Evolutionary conservation across 2,329 filamentous ascomycete genomes (phyloP).

Genomic region (Trichoderma koningiopsis): DNA sequence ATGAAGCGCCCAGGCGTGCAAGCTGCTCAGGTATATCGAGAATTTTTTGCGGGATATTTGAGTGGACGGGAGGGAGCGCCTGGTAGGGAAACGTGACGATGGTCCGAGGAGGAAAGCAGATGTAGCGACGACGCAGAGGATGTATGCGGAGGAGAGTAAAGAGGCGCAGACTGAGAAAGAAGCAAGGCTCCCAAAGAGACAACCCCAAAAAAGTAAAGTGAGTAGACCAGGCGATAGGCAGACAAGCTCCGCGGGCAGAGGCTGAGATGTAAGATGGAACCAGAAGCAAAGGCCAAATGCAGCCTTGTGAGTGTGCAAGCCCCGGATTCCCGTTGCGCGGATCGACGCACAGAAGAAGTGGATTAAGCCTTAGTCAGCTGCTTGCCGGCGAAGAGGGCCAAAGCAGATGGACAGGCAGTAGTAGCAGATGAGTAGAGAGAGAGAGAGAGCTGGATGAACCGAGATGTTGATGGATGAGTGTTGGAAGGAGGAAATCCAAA

Average conservation of each 20-base stretch:
- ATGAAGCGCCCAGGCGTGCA: not conserved
- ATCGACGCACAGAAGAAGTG: not conserved
- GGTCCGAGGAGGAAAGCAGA: not conserved
- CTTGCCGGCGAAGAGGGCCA: not conserved
- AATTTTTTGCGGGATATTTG: not conserved
- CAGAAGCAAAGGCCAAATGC: conserved; percentile 29
- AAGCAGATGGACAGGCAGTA: not conserved
- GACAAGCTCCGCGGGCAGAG: not conserved
- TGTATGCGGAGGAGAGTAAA: not conserved
- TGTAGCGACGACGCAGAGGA: not conserved
- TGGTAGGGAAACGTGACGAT: not conserved
- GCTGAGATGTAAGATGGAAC: conserved; percentile 32
- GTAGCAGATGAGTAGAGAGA: not conserved
- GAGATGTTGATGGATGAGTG: not conserved
- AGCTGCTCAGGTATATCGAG: not conserved
- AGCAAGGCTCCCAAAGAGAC: not conserved
- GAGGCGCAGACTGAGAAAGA: not conserved
- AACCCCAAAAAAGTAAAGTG: not conserved
- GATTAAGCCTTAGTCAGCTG: not conserved
- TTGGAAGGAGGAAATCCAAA: not conserved
- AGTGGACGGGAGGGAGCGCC: not conserved
- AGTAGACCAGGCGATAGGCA: not conserved
- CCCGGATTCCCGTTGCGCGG: not conserved
- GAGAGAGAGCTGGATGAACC: not conserved
- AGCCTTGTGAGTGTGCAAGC: not conserved